phyloP scores from a whole-genome alignment of 768 basidiomycete genomes.

The Filobasidium wieringae region DNA sequence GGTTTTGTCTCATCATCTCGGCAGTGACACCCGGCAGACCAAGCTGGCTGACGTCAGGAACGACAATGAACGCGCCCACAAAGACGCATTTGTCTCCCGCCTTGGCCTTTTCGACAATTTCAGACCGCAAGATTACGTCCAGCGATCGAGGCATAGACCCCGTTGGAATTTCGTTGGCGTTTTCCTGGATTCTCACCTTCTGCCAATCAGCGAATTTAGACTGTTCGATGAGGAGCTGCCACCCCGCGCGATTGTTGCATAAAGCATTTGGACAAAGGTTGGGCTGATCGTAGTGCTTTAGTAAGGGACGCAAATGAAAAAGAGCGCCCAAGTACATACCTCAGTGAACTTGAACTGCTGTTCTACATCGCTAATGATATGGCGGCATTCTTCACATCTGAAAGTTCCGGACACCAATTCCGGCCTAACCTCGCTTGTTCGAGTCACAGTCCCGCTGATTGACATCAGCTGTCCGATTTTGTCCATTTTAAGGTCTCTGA shows the following conservation, averaged over 20 bases:
- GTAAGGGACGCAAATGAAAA: background rate
- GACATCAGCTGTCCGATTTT: slow-evolving; percentile 88
- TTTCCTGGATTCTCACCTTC: slow-evolving; percentile 97
- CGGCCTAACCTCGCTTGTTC: slow-evolving; percentile 93
- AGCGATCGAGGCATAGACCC: slow-evolving; percentile 92
- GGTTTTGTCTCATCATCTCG: slow-evolving; percentile 76
- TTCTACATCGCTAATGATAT: slow-evolving; percentile 80
- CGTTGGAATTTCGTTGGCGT: slow-evolving; percentile 95
- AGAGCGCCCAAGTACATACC: slow-evolving; percentile 41
- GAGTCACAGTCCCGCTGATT: slow-evolving; percentile 92
- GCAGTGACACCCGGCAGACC: slow-evolving; percentile 91
- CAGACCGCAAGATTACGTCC: slow-evolving; percentile 87
- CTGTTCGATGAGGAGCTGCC: slow-evolving; percentile 90
- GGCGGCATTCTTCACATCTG: slow-evolving; percentile 76
- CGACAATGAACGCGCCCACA: slow-evolving; percentile 94
- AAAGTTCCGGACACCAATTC: slow-evolving; percentile 90
- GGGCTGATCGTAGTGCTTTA: slow-evolving; percentile 49
- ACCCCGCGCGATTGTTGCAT: slow-evolving; percentile 76
- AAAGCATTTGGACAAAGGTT: slow-evolving; percentile 85
- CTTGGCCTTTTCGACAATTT: slow-evolving; percentile 96
- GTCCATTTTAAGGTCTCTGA: slow-evolving; percentile 82
- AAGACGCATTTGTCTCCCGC: slow-evolving; percentile 98
- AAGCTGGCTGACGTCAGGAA: slow-evolving; percentile 93
- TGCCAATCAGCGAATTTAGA: slow-evolving; percentile 99
- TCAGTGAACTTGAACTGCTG: slow-evolving; percentile 99